Percentiles rank a stretch among this genome's conserved stretches.
Conservation (phyloP, 2,329 filamentous ascomycete genomes). For the Lojkania enalia region DNA sequence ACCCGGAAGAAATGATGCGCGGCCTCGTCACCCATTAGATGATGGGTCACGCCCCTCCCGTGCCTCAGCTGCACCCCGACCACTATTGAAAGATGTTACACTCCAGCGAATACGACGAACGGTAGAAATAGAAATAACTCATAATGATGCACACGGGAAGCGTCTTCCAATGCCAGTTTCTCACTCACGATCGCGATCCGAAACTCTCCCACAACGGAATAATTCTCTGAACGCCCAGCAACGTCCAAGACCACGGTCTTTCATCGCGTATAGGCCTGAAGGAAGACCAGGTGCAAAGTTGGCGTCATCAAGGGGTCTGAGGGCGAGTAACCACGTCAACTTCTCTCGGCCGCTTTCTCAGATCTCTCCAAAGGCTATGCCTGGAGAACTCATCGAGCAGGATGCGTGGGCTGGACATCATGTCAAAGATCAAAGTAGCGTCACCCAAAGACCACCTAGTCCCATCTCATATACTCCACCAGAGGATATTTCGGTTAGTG, state of each 20-base stretch:
- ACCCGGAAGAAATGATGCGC: not conserved
- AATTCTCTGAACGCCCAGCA: not conserved
- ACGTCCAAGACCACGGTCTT: not conserved
- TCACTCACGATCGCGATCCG: not conserved
- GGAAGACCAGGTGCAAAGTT: constrained; percentile 32
- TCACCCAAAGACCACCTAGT: not conserved
- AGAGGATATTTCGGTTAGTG: not conserved
- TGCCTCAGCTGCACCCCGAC: not conserved
- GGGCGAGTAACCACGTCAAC: constrained; percentile 30
- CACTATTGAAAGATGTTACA: not conserved
- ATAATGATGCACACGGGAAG: no score
- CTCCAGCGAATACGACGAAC: no score
- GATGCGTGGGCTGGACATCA: not conserved
- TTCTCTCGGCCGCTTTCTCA: constrained; percentile 27
- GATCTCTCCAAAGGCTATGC: constrained; percentile 15
- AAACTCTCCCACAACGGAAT: not conserved
- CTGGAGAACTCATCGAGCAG: not conserved
- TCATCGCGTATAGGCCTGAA: not conserved
- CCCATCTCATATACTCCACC: not conserved
- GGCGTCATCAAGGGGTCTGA: constrained; percentile 29
- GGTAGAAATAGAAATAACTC: no score
- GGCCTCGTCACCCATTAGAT: not conserved
- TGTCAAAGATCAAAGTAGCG: not conserved
- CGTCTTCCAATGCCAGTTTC: not conserved
- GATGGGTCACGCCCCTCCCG: not conserved